Percentiles rank a stretch among this genome's conserved stretches.
Evolutionary conservation across 2,329 filamentous ascomycete genomes (phyloP).

Genomic region (Xylariaceae sp.): DNA sequence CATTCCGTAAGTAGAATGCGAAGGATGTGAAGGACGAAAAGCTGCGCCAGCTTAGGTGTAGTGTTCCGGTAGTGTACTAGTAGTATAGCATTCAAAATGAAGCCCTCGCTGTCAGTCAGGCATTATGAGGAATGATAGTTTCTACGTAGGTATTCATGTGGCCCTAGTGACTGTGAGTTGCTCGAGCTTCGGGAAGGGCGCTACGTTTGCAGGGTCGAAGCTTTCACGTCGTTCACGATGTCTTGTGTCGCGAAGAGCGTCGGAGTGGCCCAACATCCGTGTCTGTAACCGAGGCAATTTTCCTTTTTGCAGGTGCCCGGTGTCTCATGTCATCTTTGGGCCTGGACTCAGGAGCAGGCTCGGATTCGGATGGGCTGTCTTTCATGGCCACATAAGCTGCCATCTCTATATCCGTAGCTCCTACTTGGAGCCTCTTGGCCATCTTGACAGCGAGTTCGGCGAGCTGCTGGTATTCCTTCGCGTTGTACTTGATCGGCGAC

Average conservation of each 20-base stretch:
- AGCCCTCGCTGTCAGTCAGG: no score
- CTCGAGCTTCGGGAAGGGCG: no score
- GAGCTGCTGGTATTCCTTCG: constrained; percentile 61
- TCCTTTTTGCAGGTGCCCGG: constrained; percentile 12
- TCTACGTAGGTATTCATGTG: no score
- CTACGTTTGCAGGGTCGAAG: neutral
- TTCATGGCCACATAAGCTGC: constrained; percentile 65
- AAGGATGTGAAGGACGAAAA: no score
- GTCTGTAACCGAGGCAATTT: constrained; percentile 1
- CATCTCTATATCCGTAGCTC: constrained; percentile 60
- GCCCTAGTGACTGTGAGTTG: no score
- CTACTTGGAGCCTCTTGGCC: constrained; percentile 45
- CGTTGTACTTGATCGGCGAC: constrained; percentile 59
- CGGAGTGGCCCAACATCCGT: constrained; percentile 3
- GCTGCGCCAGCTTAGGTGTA: no score
- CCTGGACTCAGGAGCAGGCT: constrained; percentile 11
- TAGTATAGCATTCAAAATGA: no score
- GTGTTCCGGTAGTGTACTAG: no score
- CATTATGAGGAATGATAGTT: no score
- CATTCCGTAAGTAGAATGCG: no score
- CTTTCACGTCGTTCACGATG: constrained; percentile 1
- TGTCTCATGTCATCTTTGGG: constrained; percentile 2
- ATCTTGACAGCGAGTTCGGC: constrained; percentile 40
- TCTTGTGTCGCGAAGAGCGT: constrained; percentile 14
- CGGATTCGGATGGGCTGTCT: constrained; percentile 19